These are phyloP conservation scores for Fraxinus ornus DNA, from an alignment of 305 asterid genomes.

Conservation along the genomic window DNA sequence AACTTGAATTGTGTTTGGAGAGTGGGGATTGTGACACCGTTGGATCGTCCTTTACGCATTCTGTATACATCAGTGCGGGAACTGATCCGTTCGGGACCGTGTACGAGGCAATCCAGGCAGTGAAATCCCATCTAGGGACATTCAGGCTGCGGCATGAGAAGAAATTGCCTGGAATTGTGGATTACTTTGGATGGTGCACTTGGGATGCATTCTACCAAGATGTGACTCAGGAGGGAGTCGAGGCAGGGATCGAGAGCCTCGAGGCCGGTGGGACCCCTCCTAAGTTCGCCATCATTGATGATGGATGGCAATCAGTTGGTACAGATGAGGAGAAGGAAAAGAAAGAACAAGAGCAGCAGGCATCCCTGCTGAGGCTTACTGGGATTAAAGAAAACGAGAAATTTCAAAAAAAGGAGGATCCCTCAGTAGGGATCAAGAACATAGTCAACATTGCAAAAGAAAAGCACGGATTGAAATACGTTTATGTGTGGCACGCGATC, in stretches of 20 bases:
- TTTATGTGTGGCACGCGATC: slow-evolving; percentile 55
- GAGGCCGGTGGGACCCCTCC: slow-evolving; percentile 41
- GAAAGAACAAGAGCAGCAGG: slow-evolving; percentile 4
- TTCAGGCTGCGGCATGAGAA: slow-evolving; percentile 47
- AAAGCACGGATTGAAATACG: slow-evolving; percentile 41
- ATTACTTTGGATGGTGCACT: slow-evolving; percentile 56
- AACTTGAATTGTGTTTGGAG: slow-evolving; percentile 46
- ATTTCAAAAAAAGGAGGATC: slow-evolving; percentile 39
- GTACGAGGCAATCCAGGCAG: slow-evolving; percentile 35
- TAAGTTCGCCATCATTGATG: slow-evolving; percentile 45
- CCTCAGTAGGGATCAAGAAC: slow-evolving; percentile 38
- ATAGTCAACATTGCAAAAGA: slow-evolving; percentile 44
- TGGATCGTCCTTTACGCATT: slow-evolving; percentile 34
- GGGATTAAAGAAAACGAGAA: slow-evolving; percentile 46
- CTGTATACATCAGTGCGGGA: slow-evolving; percentile 38
- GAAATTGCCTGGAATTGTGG: slow-evolving; percentile 43
- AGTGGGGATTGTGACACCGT: slow-evolving; percentile 41
- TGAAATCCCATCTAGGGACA: slow-evolving; percentile 39
- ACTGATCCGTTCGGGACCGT: slow-evolving; percentile 42
- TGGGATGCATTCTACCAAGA: slow-evolving; percentile 58
- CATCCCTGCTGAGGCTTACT: slow-evolving; percentile 33
- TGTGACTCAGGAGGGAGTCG: slow-evolving; percentile 50
- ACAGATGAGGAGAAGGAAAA: slow-evolving; percentile 15
- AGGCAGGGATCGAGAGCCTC: slow-evolving; percentile 41
- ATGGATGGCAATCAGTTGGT: slow-evolving; percentile 50